These are phyloP conservation scores for Helenozyma rhizophorensis DNA, from an alignment of 805 yeast species.

Conservation along the genomic window DNA sequence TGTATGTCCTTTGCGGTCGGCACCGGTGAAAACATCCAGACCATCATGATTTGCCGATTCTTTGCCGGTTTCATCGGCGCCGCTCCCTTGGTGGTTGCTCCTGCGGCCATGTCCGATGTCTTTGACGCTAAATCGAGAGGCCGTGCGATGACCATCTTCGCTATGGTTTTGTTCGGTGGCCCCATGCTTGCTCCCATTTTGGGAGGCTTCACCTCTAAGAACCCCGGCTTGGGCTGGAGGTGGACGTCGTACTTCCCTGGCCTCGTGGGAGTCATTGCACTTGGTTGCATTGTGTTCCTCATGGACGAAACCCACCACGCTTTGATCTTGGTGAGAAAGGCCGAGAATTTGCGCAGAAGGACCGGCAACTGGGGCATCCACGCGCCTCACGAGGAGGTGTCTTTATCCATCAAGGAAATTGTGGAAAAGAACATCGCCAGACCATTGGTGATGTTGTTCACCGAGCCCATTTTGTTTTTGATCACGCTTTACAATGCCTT, in stretches of 20 bases:
- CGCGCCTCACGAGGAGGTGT: constrained; percentile 60
- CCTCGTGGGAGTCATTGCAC: constrained; percentile 47
- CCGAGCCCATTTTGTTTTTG: constrained; percentile 70
- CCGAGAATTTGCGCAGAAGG: constrained; percentile 53
- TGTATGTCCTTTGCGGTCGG: constrained; percentile 49
- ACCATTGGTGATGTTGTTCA: constrained; percentile 62
- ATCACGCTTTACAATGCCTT: constrained; percentile 71
- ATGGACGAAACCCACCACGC: constrained; percentile 72
- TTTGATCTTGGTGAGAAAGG: constrained; percentile 57
- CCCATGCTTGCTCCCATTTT: constrained; percentile 20
- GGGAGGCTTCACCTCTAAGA: constrained; percentile 61
- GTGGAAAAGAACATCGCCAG: constrained; percentile 57
- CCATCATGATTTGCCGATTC: constrained; percentile 21
- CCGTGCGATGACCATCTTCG: constrained; percentile 19
- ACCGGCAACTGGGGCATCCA: constrained; percentile 83
- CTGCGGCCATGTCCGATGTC: constrained; percentile 21
- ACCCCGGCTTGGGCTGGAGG: constrained; percentile 68
- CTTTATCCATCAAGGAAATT: constrained; percentile 42
- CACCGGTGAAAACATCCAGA: constrained; percentile 21
- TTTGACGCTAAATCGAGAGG: constrained; percentile 17
- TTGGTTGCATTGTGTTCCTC: constrained; percentile 38
- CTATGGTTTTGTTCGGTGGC: constrained; percentile 32
- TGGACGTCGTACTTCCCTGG: constrained; percentile 76
- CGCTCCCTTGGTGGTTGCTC: constrained; percentile 23
- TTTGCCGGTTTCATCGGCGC: constrained; percentile 22